Evolutionary conservation across 441 rosid species (phyloP).

Genomic region (Isatis lusitanica): DNA sequence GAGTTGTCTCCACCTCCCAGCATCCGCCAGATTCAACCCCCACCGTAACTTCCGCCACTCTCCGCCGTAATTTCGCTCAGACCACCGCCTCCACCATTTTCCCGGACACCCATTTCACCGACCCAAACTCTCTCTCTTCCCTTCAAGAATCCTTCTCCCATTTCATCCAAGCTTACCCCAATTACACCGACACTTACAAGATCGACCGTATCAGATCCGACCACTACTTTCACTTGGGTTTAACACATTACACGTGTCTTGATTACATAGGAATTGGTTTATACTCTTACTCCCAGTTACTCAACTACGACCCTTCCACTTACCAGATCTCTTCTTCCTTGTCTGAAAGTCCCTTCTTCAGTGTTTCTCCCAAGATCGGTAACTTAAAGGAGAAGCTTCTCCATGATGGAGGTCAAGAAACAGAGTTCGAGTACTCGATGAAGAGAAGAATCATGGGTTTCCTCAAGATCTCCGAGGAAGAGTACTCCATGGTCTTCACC

Average conservation of each 20-base stretch:
- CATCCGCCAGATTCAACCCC: constrained; percentile 32
- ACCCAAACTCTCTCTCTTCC: constrained; percentile 80
- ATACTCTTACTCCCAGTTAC: constrained; percentile 73
- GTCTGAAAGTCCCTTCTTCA: constrained; percentile 69
- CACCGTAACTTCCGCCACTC: constrained; percentile 48
- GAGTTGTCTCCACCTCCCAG: constrained; percentile 38
- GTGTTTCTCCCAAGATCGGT: constrained; percentile 72
- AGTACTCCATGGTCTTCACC: constrained; percentile 87
- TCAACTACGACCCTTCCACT: constrained; percentile 45
- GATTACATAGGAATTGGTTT: constrained; percentile 92
- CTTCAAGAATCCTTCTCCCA: constrained; percentile 58
- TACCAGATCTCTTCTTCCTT: constrained; percentile 44
- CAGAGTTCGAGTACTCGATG: constrained; percentile 65
- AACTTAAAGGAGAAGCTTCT: constrained; percentile 79
- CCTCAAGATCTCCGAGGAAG: constrained; percentile 68
- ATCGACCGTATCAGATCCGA: constrained; percentile 66
- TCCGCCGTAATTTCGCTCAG: constrained; percentile 61
- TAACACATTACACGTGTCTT: constrained; percentile 68
- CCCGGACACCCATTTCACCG: constrained; percentile 65
- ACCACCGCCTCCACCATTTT: constrained; percentile 63
- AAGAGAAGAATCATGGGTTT: constrained; percentile 76
- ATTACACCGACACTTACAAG: constrained; percentile 50
- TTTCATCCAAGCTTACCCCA: constrained; percentile 66
- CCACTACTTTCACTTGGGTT: constrained; percentile 68
- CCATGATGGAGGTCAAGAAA: constrained; percentile 63